Conservation (phyloP, 148 eudicot genomes). For the Spergularia marina region DNA sequence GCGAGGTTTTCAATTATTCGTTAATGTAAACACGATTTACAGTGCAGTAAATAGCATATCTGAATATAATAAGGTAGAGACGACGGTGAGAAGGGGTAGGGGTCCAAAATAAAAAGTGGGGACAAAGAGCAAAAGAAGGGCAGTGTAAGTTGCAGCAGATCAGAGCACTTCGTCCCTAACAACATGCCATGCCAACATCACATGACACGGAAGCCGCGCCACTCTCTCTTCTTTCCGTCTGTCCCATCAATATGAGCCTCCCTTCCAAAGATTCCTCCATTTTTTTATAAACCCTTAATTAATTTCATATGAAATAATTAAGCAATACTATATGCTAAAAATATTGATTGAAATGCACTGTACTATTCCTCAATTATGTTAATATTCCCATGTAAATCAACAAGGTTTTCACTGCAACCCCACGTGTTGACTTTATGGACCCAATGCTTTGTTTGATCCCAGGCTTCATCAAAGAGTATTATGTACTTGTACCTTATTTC, state of each 20-base stretch:
- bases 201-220: slow-evolving; percentile 18
- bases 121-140: slow-evolving; percentile 9
- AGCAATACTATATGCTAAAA: no score
- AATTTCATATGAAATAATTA: no score
- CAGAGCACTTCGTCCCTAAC: slow-evolving; percentile 19
- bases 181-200: slow-evolving; percentile 30
- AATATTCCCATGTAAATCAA: slow-evolving; percentile 1
- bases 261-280: slow-evolving; percentile 21
- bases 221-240: slow-evolving; percentile 1
- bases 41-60: no score
- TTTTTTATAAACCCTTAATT: no score
- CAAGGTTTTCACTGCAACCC: slow-evolving; percentile 7
- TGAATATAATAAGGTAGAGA: no score
- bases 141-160: background rate
- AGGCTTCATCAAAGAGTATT: slow-evolving; percentile 1
- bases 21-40: no score
- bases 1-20: no score
- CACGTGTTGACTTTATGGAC: slow-evolving; percentile 11
- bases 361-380: background rate
- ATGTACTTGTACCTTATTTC: no score
- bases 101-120: no score
- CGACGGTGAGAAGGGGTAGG: no score
- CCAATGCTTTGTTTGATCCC: slow-evolving; percentile 1
- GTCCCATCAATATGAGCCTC: slow-evolving; percentile 23
- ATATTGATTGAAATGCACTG: background rate